These are phyloP conservation scores for Ophiostoma montium DNA, from an alignment of 2,329 filamentous ascomycete genomes.

Conservation along the genomic window DNA sequence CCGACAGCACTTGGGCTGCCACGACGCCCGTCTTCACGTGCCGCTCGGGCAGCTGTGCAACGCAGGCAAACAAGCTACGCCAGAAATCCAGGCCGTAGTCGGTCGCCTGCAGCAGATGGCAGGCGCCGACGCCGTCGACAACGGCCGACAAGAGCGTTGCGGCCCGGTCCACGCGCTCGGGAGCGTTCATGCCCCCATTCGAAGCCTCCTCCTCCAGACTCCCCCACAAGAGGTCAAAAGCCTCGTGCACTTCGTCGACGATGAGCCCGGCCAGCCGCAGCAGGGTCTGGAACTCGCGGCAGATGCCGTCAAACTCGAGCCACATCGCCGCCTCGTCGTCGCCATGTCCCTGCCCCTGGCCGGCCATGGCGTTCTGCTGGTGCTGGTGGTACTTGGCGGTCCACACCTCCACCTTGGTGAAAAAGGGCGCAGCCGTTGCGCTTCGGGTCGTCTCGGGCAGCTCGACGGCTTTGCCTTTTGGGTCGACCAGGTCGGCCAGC, in stretches of 20 bases:
- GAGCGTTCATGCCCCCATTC: too few relatives aligned
- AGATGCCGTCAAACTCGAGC: slow-evolving; percentile 3
- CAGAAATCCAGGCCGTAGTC: slow-evolving; percentile 10
- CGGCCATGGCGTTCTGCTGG: not conserved
- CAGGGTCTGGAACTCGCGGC: slow-evolving; percentile 9
- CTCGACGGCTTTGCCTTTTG: not conserved
- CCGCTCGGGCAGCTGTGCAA: not conserved
- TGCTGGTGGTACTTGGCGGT: not conserved
- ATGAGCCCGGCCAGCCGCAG: slow-evolving; percentile 10
- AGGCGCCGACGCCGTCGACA: slow-evolving; percentile 7
- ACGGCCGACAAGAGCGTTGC: not conserved
- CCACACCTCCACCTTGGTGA: slow-evolving; percentile 7
- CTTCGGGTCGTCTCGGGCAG: not conserved
- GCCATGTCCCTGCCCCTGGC: not conserved
- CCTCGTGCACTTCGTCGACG: slow-evolving; percentile 5
- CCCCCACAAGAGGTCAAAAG: slow-evolving; percentile 3
- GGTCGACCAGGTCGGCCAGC: not conserved
- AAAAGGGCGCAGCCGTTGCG: slow-evolving; percentile 3
- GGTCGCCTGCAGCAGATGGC: slow-evolving; percentile 5
- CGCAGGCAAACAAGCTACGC: slow-evolving; percentile 3
- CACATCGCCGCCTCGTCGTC: not conserved
- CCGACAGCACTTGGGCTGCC: slow-evolving; percentile 2
- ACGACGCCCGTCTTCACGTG: not conserved
- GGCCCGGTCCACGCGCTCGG: not conserved
- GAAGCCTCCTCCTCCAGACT: not conserved